phyloP scores from a whole-genome alignment of 306 rosid species.

The Arachis hypogaea region DNA sequence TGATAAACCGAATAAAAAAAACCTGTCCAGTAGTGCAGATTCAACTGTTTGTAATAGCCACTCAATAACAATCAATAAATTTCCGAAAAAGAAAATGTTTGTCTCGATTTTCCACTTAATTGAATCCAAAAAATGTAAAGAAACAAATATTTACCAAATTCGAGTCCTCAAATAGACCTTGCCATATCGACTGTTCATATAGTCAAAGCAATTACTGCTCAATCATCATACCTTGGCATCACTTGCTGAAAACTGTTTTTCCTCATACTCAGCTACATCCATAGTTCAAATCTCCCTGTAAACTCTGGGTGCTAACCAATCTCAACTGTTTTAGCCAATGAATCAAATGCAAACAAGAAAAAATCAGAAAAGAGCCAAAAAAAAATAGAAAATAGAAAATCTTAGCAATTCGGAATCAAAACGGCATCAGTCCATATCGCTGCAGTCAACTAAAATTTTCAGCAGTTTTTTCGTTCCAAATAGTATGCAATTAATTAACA shows the following conservation, averaged over 20 bases:
- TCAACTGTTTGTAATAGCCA: neutral
- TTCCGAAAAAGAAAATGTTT: neutral
- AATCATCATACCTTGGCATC: conserved; percentile 80
- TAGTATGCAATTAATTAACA: too few species aligned
- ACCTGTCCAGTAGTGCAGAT: neutral
- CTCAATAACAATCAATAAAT: neutral
- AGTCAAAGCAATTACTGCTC: conserved; percentile 23
- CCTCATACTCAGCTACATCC: conserved; percentile 83
- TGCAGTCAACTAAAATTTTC: conserved; percentile 13
- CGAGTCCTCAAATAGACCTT: neutral
- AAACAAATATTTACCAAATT: conserved; percentile 12
- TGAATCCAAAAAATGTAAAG: conserved; percentile 17
- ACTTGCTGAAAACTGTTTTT: conserved; percentile 69
- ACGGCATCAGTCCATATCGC: neutral
- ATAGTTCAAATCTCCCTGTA: conserved; percentile 48
- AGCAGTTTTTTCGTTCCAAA: neutral
- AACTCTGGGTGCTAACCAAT: conserved; percentile 34
- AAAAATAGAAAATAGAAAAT: neutral
- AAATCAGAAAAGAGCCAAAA: neutral
- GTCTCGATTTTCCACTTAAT: neutral
- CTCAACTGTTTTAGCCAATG: conserved; percentile 49
- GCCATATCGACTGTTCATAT: conserved; percentile 15
- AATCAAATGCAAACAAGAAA: conserved; percentile 24
- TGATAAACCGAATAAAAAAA: conserved; percentile 16
- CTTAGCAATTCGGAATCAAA: conserved; percentile 8